Evolutionary conservation across 495 filamentous ascomycete species (phyloP), one percentile per base, ranked within the genome.

Genomic region (Penicillium waksmanii): DNA sequence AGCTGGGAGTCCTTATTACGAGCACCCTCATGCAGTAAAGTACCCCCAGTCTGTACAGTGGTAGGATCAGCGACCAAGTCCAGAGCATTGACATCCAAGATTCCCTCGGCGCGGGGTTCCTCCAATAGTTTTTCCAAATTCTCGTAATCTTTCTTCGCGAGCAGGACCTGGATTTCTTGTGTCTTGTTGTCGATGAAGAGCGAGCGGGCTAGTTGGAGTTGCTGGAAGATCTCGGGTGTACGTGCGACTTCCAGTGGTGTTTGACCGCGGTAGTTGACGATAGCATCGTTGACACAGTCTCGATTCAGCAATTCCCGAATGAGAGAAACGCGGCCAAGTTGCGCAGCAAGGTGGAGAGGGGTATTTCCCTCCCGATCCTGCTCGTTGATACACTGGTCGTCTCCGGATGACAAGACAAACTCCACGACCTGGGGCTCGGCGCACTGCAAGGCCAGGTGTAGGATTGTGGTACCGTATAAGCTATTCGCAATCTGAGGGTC

Each of bases 401-500:
- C 71, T n/a, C 76, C 77, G 48, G 87, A 83, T 5, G 92, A 93
- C 21, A 98, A 75, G 8, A 98, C 88, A 63, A 91, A 97, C 73
- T 98, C 96, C n/a, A 98, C 87, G 12, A 98, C 92, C n/a, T 90
- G 87, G 25, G 89, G 83, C 66, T 98, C 93, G 17, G 96, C 96
- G 66, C 95, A 98, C 71, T 98, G 95, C n/a, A 97, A 90, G 25
- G 95, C 93, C 52, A 98, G 79, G 72, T 98, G 96, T 15, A 98
- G 81, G 42, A 97, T 87, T 0, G 90, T 92, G 2, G 93, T 95
- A 40, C 93, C 92, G 43, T 92, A 90, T 17, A 93, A 73, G 4
- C 74, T 74, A 21, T 74, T 69, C 12, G 67, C 69, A 15, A 68
- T 76, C 15, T 77, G 73, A 10, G 75, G 68, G 33, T 80, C 74